Percentiles rank a stretch among this genome's conserved stretches.
phyloP scores from a whole-genome alignment of 257 asterid genomes.

The Ilex asprella region DNA sequence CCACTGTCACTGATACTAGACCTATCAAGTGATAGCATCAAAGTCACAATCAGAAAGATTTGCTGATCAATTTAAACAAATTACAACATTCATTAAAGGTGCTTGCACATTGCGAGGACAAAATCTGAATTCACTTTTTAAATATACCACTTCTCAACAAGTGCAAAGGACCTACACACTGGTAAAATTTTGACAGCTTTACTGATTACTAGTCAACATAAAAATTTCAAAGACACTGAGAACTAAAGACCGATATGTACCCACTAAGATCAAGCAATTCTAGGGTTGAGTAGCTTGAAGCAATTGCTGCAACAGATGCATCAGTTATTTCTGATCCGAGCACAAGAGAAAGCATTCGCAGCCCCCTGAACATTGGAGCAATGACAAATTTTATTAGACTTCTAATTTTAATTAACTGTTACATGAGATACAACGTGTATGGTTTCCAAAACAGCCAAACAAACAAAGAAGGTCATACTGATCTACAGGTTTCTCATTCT shows the following conservation, averaged over 20 bases:
- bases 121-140: no score
- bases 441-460: no score
- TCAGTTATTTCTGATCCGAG: slow-evolving; percentile 89
- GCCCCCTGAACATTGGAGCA: slow-evolving; percentile 44
- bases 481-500: no score
- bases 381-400: slow-evolving; percentile 1
- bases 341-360: slow-evolving; percentile 93
- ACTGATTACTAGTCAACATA: no score
- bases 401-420: neutral
- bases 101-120: no score
- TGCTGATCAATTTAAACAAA: neutral
- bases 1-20: slow-evolving; percentile 94
- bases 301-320: slow-evolving; percentile 96
- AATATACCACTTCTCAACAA: no score
- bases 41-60: slow-evolving; percentile 1
- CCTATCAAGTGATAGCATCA: slow-evolving; percentile 31
- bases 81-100: no score
- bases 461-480: no score
- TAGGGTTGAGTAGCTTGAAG: slow-evolving; percentile 67
- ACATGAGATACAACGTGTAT: neutral
- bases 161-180: no score
- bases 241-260: slow-evolving; percentile 35
- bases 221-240: neutral
- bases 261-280: slow-evolving; percentile 98
- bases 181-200: no score